These are phyloP conservation scores for Lolium perenne DNA, from an alignment of 176 grass and related monocot species.

Conservation along the genomic window DNA sequence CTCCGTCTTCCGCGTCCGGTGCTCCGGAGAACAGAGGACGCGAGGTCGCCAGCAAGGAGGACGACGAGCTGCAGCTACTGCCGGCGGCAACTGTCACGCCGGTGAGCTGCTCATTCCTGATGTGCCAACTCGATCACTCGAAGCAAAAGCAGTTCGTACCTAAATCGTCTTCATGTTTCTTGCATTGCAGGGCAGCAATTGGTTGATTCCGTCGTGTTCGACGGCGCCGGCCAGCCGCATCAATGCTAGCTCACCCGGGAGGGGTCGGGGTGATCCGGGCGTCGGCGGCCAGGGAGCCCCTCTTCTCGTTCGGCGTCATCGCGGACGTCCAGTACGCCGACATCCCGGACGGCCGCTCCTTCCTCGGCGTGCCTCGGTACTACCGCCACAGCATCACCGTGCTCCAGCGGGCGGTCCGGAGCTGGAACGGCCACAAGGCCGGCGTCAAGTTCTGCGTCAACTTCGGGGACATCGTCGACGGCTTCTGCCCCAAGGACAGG, in stretches of 20 bases:
- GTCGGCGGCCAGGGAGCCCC: constrained; percentile 27
- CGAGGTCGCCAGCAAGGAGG: background rate
- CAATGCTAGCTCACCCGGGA: constrained; percentile 38
- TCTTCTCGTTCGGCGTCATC: constrained; percentile 88
- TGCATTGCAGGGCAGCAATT: background rate
- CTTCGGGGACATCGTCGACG: constrained; percentile 89
- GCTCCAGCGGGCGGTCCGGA: constrained; percentile 64
- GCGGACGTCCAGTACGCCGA: constrained; percentile 84
- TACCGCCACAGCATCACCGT: constrained; percentile 83
- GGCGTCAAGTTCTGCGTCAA: constrained; percentile 66
- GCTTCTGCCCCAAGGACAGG: constrained; percentile 67
- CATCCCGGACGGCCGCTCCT: constrained; percentile 82
- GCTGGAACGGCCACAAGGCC: constrained; percentile 59
- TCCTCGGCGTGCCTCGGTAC: constrained; percentile 69
- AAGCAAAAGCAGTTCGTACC: background rate
- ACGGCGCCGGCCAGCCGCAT: background rate
- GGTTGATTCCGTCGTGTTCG: background rate
- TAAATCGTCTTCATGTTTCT: background rate
- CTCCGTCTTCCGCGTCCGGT: background rate
- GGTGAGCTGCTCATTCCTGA: background rate
- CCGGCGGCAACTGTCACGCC: background rate
- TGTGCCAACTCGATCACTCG: background rate
- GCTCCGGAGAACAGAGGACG: background rate
- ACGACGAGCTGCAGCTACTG: constrained; percentile 14
- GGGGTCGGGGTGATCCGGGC: background rate